These are phyloP conservation scores for Cercospora sp. DNA, from an alignment of 2,329 filamentous ascomycete genomes.

Conservation along the genomic window DNA sequence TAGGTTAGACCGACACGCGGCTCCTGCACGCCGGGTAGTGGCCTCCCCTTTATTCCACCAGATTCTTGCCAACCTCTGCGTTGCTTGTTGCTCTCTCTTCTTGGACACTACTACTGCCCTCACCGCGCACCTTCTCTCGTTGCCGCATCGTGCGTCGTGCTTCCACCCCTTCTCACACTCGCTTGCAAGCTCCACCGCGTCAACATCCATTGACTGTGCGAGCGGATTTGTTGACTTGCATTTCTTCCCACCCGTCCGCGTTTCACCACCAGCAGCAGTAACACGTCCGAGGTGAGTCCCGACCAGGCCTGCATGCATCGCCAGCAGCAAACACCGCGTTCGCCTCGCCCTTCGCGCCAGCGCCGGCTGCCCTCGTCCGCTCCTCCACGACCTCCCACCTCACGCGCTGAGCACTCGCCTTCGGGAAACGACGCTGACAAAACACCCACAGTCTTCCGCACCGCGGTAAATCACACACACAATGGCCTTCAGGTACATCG, in stretches of 20 bases:
- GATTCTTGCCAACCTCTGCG: conserved; percentile 15
- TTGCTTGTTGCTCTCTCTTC: background rate
- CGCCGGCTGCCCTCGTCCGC: background rate
- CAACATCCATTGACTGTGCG: conserved; percentile 17
- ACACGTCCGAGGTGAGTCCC: conserved; percentile 21
- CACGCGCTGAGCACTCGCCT: conserved; percentile 9
- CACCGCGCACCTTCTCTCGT: conserved; percentile 22
- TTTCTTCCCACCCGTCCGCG: conserved; percentile 10
- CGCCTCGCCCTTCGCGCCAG: background rate
- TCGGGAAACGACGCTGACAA: conserved; percentile 24
- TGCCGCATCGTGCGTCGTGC: conserved; percentile 13
- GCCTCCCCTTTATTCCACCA: conserved; percentile 18
- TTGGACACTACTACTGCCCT: conserved; percentile 1
- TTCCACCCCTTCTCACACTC: conserved; percentile 15
- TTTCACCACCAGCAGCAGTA: conserved; percentile 20
- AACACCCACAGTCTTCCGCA: conserved; percentile 24
- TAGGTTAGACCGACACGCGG: conserved; percentile 5
- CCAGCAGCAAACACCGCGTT: conserved; percentile 5
- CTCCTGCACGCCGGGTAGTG: conserved; percentile 13
- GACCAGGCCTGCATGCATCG: background rate
- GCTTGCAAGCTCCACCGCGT: conserved; percentile 13
- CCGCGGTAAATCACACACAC: conserved; percentile 24
- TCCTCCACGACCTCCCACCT: background rate
- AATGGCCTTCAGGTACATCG: conserved; percentile 59
- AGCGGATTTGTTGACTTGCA: conserved; percentile 16